phyloP scores from a whole-genome alignment of 495 filamentous ascomycete species.

The Sporormia fimetaria region DNA sequence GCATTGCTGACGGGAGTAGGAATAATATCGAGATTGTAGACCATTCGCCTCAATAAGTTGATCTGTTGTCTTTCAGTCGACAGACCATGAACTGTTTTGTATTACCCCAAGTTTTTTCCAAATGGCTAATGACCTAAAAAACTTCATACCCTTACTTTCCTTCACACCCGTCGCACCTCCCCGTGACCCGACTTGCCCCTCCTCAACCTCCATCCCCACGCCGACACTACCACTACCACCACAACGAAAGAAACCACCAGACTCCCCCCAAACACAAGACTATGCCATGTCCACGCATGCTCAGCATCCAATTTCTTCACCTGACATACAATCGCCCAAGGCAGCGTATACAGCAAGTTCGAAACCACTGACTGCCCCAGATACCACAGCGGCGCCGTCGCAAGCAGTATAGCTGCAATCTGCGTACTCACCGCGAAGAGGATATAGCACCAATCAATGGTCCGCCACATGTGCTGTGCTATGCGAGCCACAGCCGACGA shows the following conservation, averaged over 20 bases:
- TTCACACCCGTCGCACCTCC: too few species aligned
- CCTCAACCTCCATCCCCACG: constrained; percentile 48
- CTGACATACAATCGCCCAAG: constrained; percentile 46
- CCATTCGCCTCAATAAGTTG: constrained; percentile 2
- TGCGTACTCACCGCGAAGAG: constrained; percentile 59
- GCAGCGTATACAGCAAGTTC: constrained; percentile 56
- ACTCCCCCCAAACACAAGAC: constrained; percentile 57
- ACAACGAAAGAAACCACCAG: constrained; percentile 56
- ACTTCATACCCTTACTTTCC: too few species aligned
- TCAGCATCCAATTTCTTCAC: constrained; percentile 33
- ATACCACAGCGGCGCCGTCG: constrained; percentile 57
- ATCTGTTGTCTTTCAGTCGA: too few species aligned
- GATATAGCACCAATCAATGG: constrained; percentile 64
- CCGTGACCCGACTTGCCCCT: constrained; percentile 5
- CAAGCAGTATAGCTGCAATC: constrained; percentile 51
- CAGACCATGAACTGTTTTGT: too few species aligned
- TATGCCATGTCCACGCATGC: constrained; percentile 58
- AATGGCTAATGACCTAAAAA: too few species aligned
- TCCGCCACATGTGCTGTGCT: constrained; percentile 58
- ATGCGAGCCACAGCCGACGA: constrained; percentile 47
- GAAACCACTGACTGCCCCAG: constrained; percentile 52
- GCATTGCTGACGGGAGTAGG: neutral
- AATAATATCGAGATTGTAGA: constrained; percentile 13
- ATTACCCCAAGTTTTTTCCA: too few species aligned
- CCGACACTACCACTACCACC: constrained; percentile 37